These are phyloP conservation scores for Coemansia asiatica DNA, from an alignment of 192 early-diverging fungal genomes.

Conservation along the genomic window DNA sequence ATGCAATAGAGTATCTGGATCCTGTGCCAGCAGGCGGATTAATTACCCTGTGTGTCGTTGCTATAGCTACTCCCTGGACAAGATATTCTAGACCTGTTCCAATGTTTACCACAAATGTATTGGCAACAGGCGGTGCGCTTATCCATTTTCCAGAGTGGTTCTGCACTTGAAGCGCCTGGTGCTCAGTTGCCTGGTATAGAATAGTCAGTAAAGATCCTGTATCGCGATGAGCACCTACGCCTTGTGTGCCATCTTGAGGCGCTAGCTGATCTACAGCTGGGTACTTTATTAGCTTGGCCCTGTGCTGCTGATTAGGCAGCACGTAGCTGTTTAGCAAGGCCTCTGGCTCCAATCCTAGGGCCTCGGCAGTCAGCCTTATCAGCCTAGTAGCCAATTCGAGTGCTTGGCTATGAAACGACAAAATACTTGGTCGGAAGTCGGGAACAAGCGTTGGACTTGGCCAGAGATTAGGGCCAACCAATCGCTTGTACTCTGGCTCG, in stretches of 20 bases:
- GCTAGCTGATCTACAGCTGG: slow-evolving; percentile 24
- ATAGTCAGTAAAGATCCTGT: slow-evolving; percentile 51
- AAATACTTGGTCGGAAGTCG: slow-evolving; percentile 42
- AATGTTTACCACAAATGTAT: slow-evolving; percentile 67
- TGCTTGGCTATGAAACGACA: slow-evolving; percentile 46
- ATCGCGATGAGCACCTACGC: slow-evolving; percentile 59
- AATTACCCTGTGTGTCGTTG: slow-evolving; percentile 61
- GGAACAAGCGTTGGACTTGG: slow-evolving; percentile 47
- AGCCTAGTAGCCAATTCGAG: slow-evolving; percentile 49
- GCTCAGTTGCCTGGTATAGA: slow-evolving; percentile 58
- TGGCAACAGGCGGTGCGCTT: slow-evolving; percentile 58
- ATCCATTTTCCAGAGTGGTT: slow-evolving; percentile 62
- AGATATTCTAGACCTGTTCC: slow-evolving; percentile 63
- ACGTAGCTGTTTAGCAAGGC: slow-evolving; percentile 31
- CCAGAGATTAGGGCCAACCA: slow-evolving; percentile 66
- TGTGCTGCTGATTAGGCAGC: slow-evolving; percentile 16
- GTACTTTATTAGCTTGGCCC: slow-evolving; percentile 33
- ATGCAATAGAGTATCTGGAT: slow-evolving; percentile 58
- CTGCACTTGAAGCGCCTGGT: slow-evolving; percentile 67
- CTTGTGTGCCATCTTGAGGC: slow-evolving; percentile 23
- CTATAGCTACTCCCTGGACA: slow-evolving; percentile 54
- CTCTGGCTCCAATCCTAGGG: slow-evolving; percentile 41
- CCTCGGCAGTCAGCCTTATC: slow-evolving; percentile 53
- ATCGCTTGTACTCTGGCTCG: slow-evolving; percentile 49
- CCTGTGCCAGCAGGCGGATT: slow-evolving; percentile 54